phyloP scores from a whole-genome alignment of 116 monocot species.

The Posidonia oceanica region DNA sequence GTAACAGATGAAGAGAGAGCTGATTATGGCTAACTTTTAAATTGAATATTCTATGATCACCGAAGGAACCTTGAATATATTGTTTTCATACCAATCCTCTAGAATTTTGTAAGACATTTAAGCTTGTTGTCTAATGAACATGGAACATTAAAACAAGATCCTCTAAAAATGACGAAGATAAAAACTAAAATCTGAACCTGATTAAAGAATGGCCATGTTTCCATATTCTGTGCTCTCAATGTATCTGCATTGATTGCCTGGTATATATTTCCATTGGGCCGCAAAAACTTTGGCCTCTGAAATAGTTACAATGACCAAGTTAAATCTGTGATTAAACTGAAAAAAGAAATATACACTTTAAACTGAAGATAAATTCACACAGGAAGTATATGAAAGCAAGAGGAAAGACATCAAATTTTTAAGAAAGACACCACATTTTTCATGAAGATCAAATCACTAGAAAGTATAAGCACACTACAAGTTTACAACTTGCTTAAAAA shows the following conservation, averaged over 20 bases:
- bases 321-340: not conserved
- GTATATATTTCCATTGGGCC: slow-evolving; percentile 84
- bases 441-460: no score
- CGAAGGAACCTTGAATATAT: no score
- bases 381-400: not conserved
- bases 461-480: no score
- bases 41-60: no score
- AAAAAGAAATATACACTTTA: not conserved
- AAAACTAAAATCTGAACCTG: slow-evolving; percentile 37
- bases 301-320: not conserved
- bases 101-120: no score
- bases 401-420: not conserved
- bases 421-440: no score
- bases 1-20: no score
- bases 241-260: slow-evolving; percentile 81
- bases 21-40: no score
- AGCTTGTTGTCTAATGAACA: no score
- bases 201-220: slow-evolving; percentile 97
- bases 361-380: not conserved
- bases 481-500: no score
- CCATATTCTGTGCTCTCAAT: slow-evolving; percentile 87
- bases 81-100: no score
- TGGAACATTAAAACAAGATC: not conserved
- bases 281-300: slow-evolving; percentile 76
- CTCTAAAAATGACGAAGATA: not conserved